Evolutionary conservation across 768 basidiomycete species (phyloP).

Genomic region (Candolleomyces aberdarensis): DNA sequence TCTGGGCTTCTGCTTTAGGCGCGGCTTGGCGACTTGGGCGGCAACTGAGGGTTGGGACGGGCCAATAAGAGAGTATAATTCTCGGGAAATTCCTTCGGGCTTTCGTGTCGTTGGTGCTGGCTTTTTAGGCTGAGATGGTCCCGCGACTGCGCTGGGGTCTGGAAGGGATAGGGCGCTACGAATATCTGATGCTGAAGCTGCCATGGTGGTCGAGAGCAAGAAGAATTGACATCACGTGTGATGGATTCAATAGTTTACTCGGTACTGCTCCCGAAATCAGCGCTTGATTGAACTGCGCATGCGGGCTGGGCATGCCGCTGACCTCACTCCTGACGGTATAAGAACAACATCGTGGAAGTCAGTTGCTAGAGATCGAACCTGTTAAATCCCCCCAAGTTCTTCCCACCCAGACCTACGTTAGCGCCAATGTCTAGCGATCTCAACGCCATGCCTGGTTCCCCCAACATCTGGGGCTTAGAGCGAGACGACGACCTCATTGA

Average conservation of each 20-base stretch:
- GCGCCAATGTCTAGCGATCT: neutral
- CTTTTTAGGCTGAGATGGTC: constrained; percentile 46
- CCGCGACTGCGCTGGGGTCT: constrained; percentile 35
- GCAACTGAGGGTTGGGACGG: constrained; percentile 85
- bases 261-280: too few relatives aligned
- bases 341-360: too few relatives aligned
- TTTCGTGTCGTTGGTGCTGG: constrained; percentile 46
- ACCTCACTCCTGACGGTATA: too few relatives aligned
- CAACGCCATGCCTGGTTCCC: neutral
- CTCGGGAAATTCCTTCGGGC: constrained; percentile 89
- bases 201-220: constrained; percentile 40
- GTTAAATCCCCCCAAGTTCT: too few relatives aligned
- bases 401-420: too few relatives aligned
- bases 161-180: constrained; percentile 78
- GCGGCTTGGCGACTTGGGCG: constrained; percentile 74
- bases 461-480: neutral
- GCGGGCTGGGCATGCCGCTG: too few relatives aligned
- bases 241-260: too few relatives aligned
- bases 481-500: constrained; percentile 2
- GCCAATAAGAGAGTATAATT: constrained; percentile 94
- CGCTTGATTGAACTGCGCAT: too few relatives aligned
- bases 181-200: constrained; percentile 74
- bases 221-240: constrained; percentile 23
- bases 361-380: too few relatives aligned
- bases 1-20: constrained; percentile 84